A percentile compares a stretch with the other conserved stretches of the same genome.
phyloP scores from a whole-genome alignment of 352 stramenopile species.

The Globisporangium sylvaticum region DNA sequence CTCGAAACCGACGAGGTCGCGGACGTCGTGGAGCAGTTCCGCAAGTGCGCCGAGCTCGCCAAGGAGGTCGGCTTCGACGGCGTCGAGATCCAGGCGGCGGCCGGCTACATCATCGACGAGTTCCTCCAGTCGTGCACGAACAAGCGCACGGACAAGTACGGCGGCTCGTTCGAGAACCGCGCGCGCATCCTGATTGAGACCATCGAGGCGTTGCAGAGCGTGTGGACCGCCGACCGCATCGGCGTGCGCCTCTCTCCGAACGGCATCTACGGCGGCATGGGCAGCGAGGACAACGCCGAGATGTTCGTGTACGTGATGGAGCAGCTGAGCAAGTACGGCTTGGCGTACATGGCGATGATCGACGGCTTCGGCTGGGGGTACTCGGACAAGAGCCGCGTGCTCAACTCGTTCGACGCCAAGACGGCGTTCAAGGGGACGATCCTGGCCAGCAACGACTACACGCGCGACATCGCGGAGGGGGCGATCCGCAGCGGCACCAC shows the following conservation, averaged over 20 bases:
- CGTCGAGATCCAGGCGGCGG: slow-evolving; percentile 78
- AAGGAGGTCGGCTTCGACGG: slow-evolving; percentile 49
- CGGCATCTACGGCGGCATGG: background rate
- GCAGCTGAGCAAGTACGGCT: background rate
- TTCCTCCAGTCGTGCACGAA: slow-evolving; percentile 34
- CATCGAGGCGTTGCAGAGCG: background rate
- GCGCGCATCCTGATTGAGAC: background rate
- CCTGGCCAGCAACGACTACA: background rate
- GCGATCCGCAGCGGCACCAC: background rate
- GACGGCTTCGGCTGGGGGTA: background rate
- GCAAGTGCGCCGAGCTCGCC: background rate
- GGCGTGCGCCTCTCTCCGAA: background rate
- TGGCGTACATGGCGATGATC: background rate
- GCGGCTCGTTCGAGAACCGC: background rate
- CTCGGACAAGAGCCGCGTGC: background rate
- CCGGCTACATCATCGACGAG: slow-evolving; percentile 83
- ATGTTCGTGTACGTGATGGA: background rate
- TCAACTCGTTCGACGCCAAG: background rate
- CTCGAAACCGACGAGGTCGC: background rate
- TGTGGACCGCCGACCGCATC: background rate
- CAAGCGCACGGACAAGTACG: background rate
- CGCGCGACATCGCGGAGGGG: background rate
- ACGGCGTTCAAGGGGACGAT: background rate
- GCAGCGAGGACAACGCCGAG: background rate
- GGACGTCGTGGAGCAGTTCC: background rate